Base-by-base conservation (phyloP, 441 rosid species). In the Eruca vesicaria region DNA sequence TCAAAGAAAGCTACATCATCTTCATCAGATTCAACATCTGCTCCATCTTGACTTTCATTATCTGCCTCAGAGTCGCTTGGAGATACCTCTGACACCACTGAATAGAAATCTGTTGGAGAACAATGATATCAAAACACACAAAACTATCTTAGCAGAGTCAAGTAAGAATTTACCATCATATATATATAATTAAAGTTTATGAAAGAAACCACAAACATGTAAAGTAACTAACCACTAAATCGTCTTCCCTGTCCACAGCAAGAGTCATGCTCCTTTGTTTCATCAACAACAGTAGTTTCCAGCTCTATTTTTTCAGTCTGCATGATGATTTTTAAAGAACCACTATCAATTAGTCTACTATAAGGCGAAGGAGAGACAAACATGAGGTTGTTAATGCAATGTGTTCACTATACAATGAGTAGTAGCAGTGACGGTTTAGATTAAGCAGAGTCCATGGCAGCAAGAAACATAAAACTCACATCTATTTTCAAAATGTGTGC, bases 261-360 rank as follows among this genome's bases (percentile, higher is more conserved):
- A 58, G 97, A 91, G 20, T 90, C 95, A 18, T 88, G 91, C 64
- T 88, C 97, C 87, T 92, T 94, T 21, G 97, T 94, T 83, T 94
- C 99, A 72, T 94, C 97, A 66, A 94, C 91, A 28, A 94, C 99
- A 38, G 99, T 94, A 58, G 99, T 79, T 82, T 94, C 99, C 82
- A 94, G 87, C 88, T 94, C 97, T 70, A 92, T 88, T 83, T 94
- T 94, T 82, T 94, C 99, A 8, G 97, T 73, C 98, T 94, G 88
- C 83, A 85, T 75, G 75, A 74, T 76, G 60, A 35, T 53, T 77
- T 23, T 48, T 7, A 28, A 43, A 3, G 55, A 66, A 43, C 6
- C n/a, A 35, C 56, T n/a, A 67, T 52, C 69, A 36, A 8, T 36
- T 50, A 35, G 9, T 58, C 23, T 9, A 65, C 57, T 65, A 19